Evolutionary conservation across 257 asterid species (phyloP), one percentile per base, ranked within the genome.

Genomic region (Nicotiana obtusifolia): DNA sequence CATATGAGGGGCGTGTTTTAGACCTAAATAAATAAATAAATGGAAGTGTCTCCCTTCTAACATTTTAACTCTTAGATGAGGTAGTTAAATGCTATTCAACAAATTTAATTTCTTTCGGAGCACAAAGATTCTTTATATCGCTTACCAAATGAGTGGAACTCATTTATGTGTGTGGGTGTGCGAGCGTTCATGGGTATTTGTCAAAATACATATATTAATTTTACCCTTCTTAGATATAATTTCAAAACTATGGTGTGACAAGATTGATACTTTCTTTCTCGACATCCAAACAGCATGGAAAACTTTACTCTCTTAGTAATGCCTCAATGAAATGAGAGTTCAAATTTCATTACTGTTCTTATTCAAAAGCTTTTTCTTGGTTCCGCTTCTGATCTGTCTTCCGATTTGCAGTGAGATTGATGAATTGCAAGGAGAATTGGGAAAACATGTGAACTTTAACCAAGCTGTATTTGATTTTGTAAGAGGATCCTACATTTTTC

Each of bases 361-460:
- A 19, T 67, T 41, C 2, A 67, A 66, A 31, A 83, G 52, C 73
- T 24, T 76, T 33, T 14, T 41, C 17, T 24, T 66, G 47, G 47
- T 44, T 8, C 75, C 41, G 64, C 65, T 83, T 17, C 64, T 60
- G 8, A 73, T 44, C 75, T 67, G 33, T n/a, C 76, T 62, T 20
- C 83, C 66, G 8, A 30, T 81, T 80, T 85, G 80, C 85, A 90
- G 93, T 86, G 90, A 87, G 82, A 85, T 86, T 80, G 91, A 87
- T 83, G 89, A 86, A 79, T 80, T 89, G 82, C 91, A 87, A 75
- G 78, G 73, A 31, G 85, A 78, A 76, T 75, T 92, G 82, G 83
- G 71, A 65, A 84, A 85, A 69, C 84, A 87, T 75, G 80, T 85
- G 86, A 83, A 76, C 75, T 83, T 83, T 83, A 84, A 85, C 85